Evolutionary conservation across 1,139 yeast genomes (phyloP), one percentile per base, ranked within the genome.

Genomic region (Diutina ranongensis): DNA sequence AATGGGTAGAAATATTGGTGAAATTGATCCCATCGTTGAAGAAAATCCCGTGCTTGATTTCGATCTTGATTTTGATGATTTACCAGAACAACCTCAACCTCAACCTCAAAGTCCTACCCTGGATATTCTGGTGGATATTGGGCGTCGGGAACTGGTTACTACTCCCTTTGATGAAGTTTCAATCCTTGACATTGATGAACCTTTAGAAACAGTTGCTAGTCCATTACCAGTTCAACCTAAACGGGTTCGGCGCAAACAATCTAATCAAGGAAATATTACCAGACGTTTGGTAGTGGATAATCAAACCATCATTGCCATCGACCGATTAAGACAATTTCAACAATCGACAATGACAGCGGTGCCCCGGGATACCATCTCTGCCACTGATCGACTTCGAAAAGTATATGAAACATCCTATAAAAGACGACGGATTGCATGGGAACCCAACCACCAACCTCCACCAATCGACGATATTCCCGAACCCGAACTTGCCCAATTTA

Each of bases 1-100:
- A 54, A 60, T 72, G 81, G 82, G 15, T 68, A 89, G 57, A 54
- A 53, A 33, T 9, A 5, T 4, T 15, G 5, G 34, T 25, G 58
- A 54, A 25, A 62, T 58, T 5, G 51, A 49, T n/a, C 46, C 41
- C 20, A 64, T 65, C 25, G 54, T 51, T 45, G 49, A 54, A 35
- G 57, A 55, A 38, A 56, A 58, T 9, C 13, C n/a, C 2, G n/a
- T 32, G 12, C 31, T 20, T 32, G 36, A 41, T 20, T 41, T 41
- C 21, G 25, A 28, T 33, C 18, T 40, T 31, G 44, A 19, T 13
- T 9, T 40, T 20, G 25, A 52, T 20, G 50, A 49, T 40, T 53
- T 55, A 34, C 59, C 55, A 33, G 54, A 63, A 77, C 19, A 20
- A 27, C 44, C 33, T 54, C 55, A 46, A 7, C n/a, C 16, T 3